Evolutionary conservation across 202 grass and related monocot species (phyloP).

Genomic region (Musa balbisiana): DNA sequence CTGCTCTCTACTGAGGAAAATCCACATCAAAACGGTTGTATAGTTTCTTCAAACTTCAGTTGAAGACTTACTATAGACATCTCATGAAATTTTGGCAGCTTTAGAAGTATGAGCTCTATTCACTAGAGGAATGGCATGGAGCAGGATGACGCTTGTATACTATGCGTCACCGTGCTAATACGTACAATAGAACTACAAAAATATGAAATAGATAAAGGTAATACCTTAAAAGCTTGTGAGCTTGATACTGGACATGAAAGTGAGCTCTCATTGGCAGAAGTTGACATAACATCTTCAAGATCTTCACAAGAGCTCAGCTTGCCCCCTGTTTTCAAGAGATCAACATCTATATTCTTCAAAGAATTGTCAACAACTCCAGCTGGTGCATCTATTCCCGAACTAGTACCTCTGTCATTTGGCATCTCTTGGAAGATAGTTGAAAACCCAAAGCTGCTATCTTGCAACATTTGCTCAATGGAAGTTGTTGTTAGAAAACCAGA

Average conservation of each 20-base stretch:
- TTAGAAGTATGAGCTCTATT: too few relatives aligned
- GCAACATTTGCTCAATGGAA: conserved; percentile 50
- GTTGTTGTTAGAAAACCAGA: conserved; percentile 31
- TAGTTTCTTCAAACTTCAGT: too few relatives aligned
- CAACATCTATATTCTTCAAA: conserved; percentile 1
- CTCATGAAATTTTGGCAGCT: too few relatives aligned
- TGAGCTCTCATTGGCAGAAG: neutral
- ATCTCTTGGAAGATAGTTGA: conserved; percentile 10
- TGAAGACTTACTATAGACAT: too few relatives aligned
- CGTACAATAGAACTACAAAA: too few relatives aligned
- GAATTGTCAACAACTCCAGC: neutral
- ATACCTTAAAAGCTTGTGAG: conserved; percentile 27
- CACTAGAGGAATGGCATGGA: too few relatives aligned
- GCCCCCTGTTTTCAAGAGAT: neutral
- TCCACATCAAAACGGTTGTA: too few relatives aligned
- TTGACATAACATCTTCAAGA: neutral
- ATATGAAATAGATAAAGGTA: too few relatives aligned
- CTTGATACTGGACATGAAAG: conserved; percentile 9
- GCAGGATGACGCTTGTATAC: too few relatives aligned
- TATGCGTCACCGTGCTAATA: too few relatives aligned
- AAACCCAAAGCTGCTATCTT: conserved; percentile 36
- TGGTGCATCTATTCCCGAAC: neutral
- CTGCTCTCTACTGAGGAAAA: too few relatives aligned
- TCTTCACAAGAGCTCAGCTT: neutral
- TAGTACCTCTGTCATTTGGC: conserved; percentile 15